phyloP scores from a whole-genome alignment of 2,329 filamentous ascomycete species.

The Cladophialophora psammophila region DNA sequence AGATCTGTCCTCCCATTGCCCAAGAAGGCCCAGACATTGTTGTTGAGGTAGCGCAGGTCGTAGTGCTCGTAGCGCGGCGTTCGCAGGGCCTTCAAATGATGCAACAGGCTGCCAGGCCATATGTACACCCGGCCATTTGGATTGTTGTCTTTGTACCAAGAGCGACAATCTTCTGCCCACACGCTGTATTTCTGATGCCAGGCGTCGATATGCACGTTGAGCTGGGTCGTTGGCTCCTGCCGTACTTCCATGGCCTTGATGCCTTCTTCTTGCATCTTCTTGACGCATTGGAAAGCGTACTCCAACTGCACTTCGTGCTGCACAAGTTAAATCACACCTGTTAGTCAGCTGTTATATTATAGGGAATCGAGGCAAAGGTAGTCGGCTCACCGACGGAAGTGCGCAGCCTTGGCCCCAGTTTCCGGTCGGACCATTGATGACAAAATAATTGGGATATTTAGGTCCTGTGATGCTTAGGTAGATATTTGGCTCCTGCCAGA shows the following conservation, averaged over 20 bases:
- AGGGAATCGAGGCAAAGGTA: not conserved
- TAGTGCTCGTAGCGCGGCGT: slow-evolving; percentile 52
- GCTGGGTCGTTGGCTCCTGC: not conserved
- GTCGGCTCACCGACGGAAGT: slow-evolving; percentile 19
- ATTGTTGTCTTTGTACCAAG: slow-evolving; percentile 21
- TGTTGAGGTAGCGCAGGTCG: slow-evolving; percentile 48
- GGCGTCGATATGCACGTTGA: not conserved
- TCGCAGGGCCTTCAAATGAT: slow-evolving; percentile 50
- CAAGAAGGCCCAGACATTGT: slow-evolving; percentile 51
- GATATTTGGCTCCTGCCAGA: too few relatives aligned
- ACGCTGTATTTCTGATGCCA: not conserved
- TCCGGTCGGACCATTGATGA: slow-evolving; percentile 43
- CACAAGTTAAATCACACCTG: too few relatives aligned
- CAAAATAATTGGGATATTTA: slow-evolving; percentile 52
- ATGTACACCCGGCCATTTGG: slow-evolving; percentile 46
- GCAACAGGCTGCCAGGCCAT: slow-evolving; percentile 50
- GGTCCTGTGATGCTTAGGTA: slow-evolving; percentile 57
- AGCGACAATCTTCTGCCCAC: not conserved
- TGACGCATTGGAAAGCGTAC: too few relatives aligned
- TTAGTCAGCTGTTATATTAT: not conserved
- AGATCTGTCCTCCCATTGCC: slow-evolving; percentile 57
- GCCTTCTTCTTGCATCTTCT: not conserved
- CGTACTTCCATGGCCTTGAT: not conserved
- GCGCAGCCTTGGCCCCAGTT: slow-evolving; percentile 43
- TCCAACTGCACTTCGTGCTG: too few relatives aligned